Base-by-base conservation (phyloP, 2,329 filamentous ascomycete genomes). In the Penicillium concentricum region DNA sequence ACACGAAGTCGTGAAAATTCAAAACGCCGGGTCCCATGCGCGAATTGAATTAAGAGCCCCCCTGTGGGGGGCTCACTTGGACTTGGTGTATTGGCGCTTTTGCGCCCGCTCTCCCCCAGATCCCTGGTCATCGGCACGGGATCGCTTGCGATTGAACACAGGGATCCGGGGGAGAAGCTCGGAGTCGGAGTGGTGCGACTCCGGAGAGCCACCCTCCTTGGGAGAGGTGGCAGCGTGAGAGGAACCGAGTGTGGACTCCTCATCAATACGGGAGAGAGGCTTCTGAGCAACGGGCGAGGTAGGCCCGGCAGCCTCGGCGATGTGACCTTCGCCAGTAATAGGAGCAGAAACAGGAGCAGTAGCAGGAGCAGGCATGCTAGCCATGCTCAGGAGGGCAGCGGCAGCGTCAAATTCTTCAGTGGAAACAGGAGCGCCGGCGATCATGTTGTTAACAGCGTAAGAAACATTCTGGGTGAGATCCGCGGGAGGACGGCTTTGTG, bases 51-150 rank as follows among this genome's bases (percentile, higher is more conserved):
- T 38, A n/a, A 50, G 35, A 50, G 28, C 20, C 30, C 44, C 9
- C 7, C 13, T 4, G 30, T 32, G 5, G 16, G 12, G 9, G 28
- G 44, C 44, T 45, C 42, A 62, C 55, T 56, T 57, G 44, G 56
- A 56, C n/a, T 56, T 39, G 22, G 49, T 54, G 51, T 57, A 53
- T 42, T 50, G 61, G 45, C 61, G 60, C 48, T 63, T 63, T 8
- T 43, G 55, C 35, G 55, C 55, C 45, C 50, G 60, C 24, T 63
- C 55, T 12, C 58, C 46, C 3, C 32, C 13, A 22, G 46, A 32
- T 18, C 35, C 55, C 20, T 60, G 46, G 26, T 61, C 53, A 24
- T 57, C 61, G 37, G 51, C 15, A 34, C 58, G 60, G 15, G 60
- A 50, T 26, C 61, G 61, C 47, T 62, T 63, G 30, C 51, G 54